These are phyloP conservation scores for Xenoacremonium recifei DNA, from an alignment of 2,329 filamentous ascomycete genomes.

Conservation along the genomic window DNA sequence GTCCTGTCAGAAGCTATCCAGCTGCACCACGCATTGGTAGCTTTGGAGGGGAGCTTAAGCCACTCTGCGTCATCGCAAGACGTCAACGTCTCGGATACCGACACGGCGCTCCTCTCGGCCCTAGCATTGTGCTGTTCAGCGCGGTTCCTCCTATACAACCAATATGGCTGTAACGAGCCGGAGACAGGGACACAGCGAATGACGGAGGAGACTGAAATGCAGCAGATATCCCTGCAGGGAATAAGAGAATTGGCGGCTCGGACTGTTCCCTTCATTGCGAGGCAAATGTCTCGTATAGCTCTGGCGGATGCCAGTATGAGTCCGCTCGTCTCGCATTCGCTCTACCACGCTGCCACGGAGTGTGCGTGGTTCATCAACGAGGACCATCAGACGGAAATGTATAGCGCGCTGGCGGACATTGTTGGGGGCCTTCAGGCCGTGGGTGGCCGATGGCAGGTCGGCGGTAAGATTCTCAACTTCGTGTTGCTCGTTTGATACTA, in stretches of 20 bases:
- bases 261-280: conserved; percentile 3
- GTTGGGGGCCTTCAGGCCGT: conserved; percentile 1
- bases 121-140: conserved; percentile 12
- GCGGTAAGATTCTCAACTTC: conserved; percentile 1
- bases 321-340: conserved; percentile 8
- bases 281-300: neutral
- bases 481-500: neutral
- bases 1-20: conserved; percentile 12
- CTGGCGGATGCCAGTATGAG: neutral
- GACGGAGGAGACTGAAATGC: conserved; percentile 16
- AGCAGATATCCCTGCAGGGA: conserved; percentile 6
- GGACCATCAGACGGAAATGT: conserved; percentile 12
- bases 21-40: conserved; percentile 11
- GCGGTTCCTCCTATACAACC: conserved; percentile 13
- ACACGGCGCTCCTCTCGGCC: neutral
- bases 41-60: conserved; percentile 7
- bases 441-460: conserved; percentile 1
- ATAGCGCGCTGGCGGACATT: conserved; percentile 7
- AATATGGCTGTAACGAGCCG: conserved; percentile 17
- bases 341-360: conserved; percentile 16
- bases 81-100: no score
- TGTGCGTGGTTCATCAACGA: conserved; percentile 20
- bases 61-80: neutral
- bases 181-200: conserved; percentile 1
- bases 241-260: conserved; percentile 1